phyloP scores from a whole-genome alignment of 108 stramenopile species.

The Bacterosira constricta region DNA sequence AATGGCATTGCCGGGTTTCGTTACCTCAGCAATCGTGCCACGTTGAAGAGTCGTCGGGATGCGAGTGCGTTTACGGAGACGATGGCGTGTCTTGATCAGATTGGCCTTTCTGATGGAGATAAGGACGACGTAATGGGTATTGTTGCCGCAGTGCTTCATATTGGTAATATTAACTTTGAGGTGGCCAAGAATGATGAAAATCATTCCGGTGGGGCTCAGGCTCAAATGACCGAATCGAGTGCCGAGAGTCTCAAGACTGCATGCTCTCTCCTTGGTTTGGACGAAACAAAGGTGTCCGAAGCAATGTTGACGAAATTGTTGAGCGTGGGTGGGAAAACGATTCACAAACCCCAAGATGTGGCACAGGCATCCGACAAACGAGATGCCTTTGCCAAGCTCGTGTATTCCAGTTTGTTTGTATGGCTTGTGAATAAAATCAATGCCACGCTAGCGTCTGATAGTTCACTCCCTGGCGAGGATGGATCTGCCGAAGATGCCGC shows the following conservation, averaged over 20 bases:
- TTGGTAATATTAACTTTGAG: conserved; percentile 90
- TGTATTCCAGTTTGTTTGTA: conserved; percentile 88
- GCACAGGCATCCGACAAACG: conserved; percentile 89
- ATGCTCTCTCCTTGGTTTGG: conserved; percentile 72
- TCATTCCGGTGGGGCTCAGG: conserved; percentile 44
- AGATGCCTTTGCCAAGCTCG: conserved; percentile 93
- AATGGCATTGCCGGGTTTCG: conserved; percentile 59
- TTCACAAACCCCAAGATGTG: conserved; percentile 79
- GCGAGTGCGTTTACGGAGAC: conserved; percentile 68
- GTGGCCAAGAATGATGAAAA: conserved; percentile 53
- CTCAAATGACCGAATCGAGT: conserved; percentile 57
- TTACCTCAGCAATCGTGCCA: conserved; percentile 65
- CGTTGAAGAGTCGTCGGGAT: conserved; percentile 57
- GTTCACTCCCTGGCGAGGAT: conserved; percentile 9
- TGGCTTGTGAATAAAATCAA: conserved; percentile 93
- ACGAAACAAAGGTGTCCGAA: conserved; percentile 64
- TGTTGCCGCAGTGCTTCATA: conserved; percentile 88
- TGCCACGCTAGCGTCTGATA: conserved; percentile 56
- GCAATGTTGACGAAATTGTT: conserved; percentile 84
- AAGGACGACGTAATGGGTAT: conserved; percentile 70
- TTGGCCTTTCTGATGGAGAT: conserved; percentile 69
- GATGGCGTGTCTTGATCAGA: conserved; percentile 61
- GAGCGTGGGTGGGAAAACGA: conserved; percentile 77
- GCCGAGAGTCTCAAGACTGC: conserved; percentile 58
- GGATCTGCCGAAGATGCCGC: conserved; percentile 20